Percentiles rank a stretch among this genome's conserved stretches.
Conservation (phyloP, 768 basidiomycete genomes). For the Sarcodon sp. region DNA sequence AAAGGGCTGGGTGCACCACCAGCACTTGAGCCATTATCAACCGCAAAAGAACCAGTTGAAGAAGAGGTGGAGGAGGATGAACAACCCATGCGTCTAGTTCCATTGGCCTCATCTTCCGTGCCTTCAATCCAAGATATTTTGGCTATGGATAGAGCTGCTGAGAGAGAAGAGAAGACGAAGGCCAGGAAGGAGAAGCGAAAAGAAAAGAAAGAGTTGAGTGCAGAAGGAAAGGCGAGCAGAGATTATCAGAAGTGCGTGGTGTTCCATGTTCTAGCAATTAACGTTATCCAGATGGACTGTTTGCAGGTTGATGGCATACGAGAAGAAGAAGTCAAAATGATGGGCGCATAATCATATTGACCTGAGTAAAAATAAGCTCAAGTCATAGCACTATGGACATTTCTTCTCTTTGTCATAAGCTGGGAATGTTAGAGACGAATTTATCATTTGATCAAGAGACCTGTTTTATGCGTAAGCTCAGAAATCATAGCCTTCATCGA, state of each 20-base stretch:
- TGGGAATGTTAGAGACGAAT: neutral
- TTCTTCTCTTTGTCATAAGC: neutral
- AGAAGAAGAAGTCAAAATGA: slow-evolving; percentile 14
- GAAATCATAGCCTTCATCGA: neutral
- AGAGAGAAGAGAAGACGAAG: slow-evolving; percentile 51
- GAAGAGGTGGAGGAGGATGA: slow-evolving; percentile 30
- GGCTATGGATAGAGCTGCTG: slow-evolving; percentile 59
- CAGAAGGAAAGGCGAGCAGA: slow-evolving; percentile 36
- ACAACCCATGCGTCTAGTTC: slow-evolving; percentile 43
- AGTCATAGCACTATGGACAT: neutral
- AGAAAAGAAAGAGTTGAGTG: slow-evolving; percentile 18
- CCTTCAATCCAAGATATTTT: slow-evolving; percentile 79
- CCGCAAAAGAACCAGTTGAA: slow-evolving; percentile 22
- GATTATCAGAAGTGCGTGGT: slow-evolving; percentile 43
- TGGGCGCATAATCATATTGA: neutral
- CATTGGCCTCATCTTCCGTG: slow-evolving; percentile 67
- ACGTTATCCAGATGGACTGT: neutral
- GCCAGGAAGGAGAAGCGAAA: slow-evolving; percentile 66
- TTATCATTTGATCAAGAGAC: neutral
- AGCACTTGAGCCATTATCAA: slow-evolving; percentile 1
- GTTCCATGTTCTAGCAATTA: neutral
- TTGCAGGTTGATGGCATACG: slow-evolving; percentile 17
- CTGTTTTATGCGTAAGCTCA: neutral
- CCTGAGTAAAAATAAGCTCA: neutral
- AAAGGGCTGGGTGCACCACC: slow-evolving; percentile 5